A percentile compares a stretch with the other conserved stretches of the same genome.
Conservation (phyloP, 1,284 basidiomycete species). For the Malassezia cuniculi region DNA sequence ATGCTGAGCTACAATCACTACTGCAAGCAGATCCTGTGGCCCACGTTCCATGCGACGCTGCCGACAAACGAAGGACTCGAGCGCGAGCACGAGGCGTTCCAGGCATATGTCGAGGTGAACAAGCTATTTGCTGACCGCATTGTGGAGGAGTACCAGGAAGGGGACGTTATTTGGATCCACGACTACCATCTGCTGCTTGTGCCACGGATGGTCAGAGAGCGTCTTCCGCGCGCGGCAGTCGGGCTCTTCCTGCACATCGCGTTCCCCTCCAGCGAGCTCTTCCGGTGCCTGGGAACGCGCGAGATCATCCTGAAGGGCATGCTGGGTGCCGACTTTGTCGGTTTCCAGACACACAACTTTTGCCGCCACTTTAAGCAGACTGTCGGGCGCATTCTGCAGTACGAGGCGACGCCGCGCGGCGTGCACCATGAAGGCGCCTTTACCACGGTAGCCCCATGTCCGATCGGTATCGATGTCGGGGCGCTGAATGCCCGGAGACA, state of each 20-base stretch:
- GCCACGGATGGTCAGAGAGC: constrained; percentile 58
- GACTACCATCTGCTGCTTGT: constrained; percentile 66
- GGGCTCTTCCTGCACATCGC: constrained; percentile 81
- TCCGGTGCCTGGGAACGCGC: constrained; percentile 59
- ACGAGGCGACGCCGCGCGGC: constrained; percentile 70
- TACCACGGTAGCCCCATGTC: constrained; percentile 71
- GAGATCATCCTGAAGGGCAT: constrained; percentile 56
- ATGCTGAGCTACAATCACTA: constrained; percentile 69
- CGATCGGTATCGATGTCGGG: constrained; percentile 74
- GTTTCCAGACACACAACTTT: constrained; percentile 69
- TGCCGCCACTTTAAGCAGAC: constrained; percentile 53
- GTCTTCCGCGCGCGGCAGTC: constrained; percentile 57
- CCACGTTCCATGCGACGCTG: constrained; percentile 70
- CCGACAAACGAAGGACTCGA: constrained; percentile 69
- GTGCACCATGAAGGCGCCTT: constrained; percentile 55
- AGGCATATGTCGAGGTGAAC: constrained; percentile 69
- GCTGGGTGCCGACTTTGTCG: constrained; percentile 60
- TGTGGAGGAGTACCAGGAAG: constrained; percentile 59
- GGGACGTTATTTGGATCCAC: constrained; percentile 57
- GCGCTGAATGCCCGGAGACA: constrained; percentile 58
- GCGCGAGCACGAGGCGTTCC: constrained; percentile 61
- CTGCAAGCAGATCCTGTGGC: constrained; percentile 81
- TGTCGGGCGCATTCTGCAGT: constrained; percentile 63
- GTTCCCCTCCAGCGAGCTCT: constrained; percentile 75
- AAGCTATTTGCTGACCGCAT: constrained; percentile 69